phyloP scores from a whole-genome alignment of 2,329 filamentous ascomycete species.

The Epichloe gansuensis region DNA sequence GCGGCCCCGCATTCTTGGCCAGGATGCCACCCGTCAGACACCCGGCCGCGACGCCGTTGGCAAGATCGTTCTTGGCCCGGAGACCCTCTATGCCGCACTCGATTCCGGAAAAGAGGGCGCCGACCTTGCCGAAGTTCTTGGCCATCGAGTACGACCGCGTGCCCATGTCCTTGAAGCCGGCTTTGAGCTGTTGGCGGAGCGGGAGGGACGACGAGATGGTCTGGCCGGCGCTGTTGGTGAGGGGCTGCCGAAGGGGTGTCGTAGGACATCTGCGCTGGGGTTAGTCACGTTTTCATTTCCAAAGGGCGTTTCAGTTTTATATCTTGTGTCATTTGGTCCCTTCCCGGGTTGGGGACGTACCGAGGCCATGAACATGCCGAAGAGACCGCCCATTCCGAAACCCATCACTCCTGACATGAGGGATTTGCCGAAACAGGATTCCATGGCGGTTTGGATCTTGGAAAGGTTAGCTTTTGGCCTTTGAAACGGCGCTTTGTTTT shows the following conservation, averaged over 20 bases:
- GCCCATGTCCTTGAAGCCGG: slow-evolving; percentile 94
- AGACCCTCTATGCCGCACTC: slow-evolving; percentile 93
- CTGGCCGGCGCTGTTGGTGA: slow-evolving; percentile 23
- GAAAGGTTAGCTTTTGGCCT: not conserved
- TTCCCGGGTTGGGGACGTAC: slow-evolving; percentile 41
- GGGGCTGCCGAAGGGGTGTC: slow-evolving; percentile 64
- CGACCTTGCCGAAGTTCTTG: slow-evolving; percentile 91
- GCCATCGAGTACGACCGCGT: slow-evolving; percentile 67
- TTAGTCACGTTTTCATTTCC: too few relatives aligned
- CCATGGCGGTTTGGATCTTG: slow-evolving; percentile 75
- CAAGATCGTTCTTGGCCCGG: slow-evolving; percentile 85
- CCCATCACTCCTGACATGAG: slow-evolving; percentile 86
- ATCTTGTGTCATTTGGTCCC: too few relatives aligned
- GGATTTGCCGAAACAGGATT: slow-evolving; percentile 83
- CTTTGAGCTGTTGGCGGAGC: slow-evolving; percentile 67
- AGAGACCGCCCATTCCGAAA: slow-evolving; percentile 84
- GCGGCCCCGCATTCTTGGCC: slow-evolving; percentile 76
- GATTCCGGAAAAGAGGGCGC: slow-evolving; percentile 80
- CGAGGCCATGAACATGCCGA: slow-evolving; percentile 96
- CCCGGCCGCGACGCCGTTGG: slow-evolving; percentile 76
- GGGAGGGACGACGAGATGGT: slow-evolving; percentile 50
- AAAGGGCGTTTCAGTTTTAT: too few relatives aligned
- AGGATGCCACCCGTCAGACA: slow-evolving; percentile 86
- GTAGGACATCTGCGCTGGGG: slow-evolving; percentile 71
- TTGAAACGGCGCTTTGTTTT: not conserved